Evolutionary conservation across 768 basidiomycete species (phyloP).

Genomic region (Tulasnella sp.): DNA sequence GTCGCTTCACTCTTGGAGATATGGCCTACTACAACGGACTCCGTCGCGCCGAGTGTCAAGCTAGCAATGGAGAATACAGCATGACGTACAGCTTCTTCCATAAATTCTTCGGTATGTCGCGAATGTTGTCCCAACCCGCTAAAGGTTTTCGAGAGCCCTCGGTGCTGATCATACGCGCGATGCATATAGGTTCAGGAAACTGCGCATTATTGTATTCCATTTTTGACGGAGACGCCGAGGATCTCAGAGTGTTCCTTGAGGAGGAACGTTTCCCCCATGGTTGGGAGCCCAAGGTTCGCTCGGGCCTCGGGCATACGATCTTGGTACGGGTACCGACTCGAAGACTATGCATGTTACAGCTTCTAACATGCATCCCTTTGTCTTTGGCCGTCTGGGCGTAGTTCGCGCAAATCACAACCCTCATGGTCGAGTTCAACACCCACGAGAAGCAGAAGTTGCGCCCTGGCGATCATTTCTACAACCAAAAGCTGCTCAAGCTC

Average conservation of each 20-base stretch:
- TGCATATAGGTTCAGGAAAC: slow-evolving; percentile 54
- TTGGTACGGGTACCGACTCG: no score
- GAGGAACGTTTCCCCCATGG: slow-evolving; percentile 69
- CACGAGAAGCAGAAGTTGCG: not conserved
- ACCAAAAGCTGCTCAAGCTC: not conserved
- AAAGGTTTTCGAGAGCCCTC: slow-evolving; percentile 34
- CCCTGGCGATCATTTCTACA: not conserved
- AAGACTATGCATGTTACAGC: no score
- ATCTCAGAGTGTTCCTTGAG: slow-evolving; percentile 53
- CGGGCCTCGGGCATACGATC: slow-evolving; percentile 58
- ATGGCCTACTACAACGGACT: slow-evolving; percentile 55
- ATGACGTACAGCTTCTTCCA: slow-evolving; percentile 45
- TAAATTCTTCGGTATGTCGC: slow-evolving; percentile 54
- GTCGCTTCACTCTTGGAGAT: slow-evolving; percentile 56
- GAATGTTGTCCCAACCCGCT: slow-evolving; percentile 34
- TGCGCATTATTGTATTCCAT: slow-evolving; percentile 59
- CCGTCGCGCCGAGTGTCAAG: slow-evolving; percentile 56
- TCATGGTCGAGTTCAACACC: slow-evolving; percentile 18
- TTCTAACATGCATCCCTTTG: not conserved
- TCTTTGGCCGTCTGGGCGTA: not conserved
- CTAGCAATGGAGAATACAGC: slow-evolving; percentile 55
- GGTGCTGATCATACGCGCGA: slow-evolving; percentile 35
- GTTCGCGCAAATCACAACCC: slow-evolving; percentile 10
- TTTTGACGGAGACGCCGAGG: slow-evolving; percentile 60
- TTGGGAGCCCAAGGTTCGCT: slow-evolving; percentile 61